These are phyloP conservation scores for Rhizophagus sp. DNA, from an alignment of 192 early-diverging fungal species.

Conservation along the genomic window DNA sequence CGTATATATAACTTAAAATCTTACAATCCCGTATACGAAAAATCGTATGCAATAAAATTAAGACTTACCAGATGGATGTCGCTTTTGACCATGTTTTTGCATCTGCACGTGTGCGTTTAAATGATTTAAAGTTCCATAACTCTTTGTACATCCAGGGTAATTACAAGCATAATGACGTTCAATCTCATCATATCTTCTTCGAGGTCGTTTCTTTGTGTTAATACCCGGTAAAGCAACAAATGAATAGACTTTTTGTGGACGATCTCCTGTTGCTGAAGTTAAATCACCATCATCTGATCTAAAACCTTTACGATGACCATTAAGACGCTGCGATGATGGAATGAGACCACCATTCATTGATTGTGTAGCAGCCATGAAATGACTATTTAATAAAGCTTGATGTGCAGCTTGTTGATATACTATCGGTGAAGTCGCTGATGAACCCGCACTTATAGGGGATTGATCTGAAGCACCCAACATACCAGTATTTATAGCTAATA, in stretches of 20 bases:
- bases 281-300: not conserved
- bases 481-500: not conserved
- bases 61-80: constrained; percentile 47
- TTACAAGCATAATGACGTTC: constrained; percentile 65
- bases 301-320: not conserved
- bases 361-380: constrained; percentile 27
- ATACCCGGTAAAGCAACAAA: constrained; percentile 59
- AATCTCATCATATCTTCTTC: constrained; percentile 64
- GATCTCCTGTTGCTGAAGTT: not conserved
- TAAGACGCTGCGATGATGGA: not conserved
- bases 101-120: constrained; percentile 68
- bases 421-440: constrained; percentile 5
- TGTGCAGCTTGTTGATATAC: constrained; percentile 6
- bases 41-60: too few relatives aligned
- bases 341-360: constrained; percentile 5
- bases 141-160: constrained; percentile 56
- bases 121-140: constrained; percentile 68
- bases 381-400: constrained; percentile 13
- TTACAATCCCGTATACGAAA: too few relatives aligned
- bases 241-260: constrained; percentile 47
- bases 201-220: constrained; percentile 58
- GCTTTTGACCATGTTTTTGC: constrained; percentile 67
- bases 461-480: not conserved
- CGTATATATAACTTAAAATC: too few relatives aligned
- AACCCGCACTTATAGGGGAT: not conserved